Base-by-base conservation (phyloP, 345 rosid genomes). In the Dimocarpus longan region DNA sequence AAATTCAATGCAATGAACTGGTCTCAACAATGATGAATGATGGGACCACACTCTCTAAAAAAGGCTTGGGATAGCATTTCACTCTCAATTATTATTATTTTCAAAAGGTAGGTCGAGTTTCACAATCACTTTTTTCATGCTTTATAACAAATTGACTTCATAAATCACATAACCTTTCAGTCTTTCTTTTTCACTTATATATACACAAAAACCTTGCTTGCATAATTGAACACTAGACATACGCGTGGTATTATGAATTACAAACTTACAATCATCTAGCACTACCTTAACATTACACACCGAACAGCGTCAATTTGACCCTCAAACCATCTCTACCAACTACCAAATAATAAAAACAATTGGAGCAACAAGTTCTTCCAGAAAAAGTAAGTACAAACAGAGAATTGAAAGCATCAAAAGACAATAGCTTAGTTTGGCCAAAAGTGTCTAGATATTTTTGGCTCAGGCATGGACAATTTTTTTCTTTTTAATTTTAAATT, bases 101-200 rank as follows among this genome's bases (percentile, higher is more conserved):
- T 73, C 76, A 78, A 86, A 83, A 80, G 86, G 83, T 83, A 48
- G 91, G 89, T 80, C 80, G 78, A 78, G 77, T 80, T 85, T 83
- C 85, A 71, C 83, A 60, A 78, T 83, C 88, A 81, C 86, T 79
- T 74, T 60, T 76, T 70, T 67, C 82, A 74, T 73, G 62, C 67
- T 68, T 80, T 60, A 46, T 22, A 39, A 57, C 26, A 57, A 50
- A 54, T 54, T 66, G 63, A 73, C 48, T 15, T 10, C 66, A 54
- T 22, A 19, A 57, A 42, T 56, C 57, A 46, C 18, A 2, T 26
- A 6, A 63, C 26, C 46, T 75, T 48, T 65, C 56, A 40, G 32
- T 26, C 28, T 46, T 7, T 46, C 40, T 10, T 74, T 74, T 24
- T 39, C 48, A 74, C 64, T 60, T 32, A 32, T 74, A n/a, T 74